Evolutionary conservation across 345 rosid genomes (phyloP).

Genomic region (Eucalyptus grandis): DNA sequence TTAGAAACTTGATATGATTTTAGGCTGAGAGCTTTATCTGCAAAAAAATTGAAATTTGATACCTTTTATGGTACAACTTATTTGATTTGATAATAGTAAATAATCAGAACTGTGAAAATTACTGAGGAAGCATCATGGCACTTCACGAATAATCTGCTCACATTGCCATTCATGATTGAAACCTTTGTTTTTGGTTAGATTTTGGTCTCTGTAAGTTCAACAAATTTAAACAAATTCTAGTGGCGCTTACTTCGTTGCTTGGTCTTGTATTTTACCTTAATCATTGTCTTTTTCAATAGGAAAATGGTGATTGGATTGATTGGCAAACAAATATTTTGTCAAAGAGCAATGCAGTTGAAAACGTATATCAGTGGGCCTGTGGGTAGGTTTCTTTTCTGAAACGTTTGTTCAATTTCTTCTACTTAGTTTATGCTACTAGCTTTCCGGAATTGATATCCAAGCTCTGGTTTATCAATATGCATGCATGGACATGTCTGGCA

Average conservation of each 20-base stretch:
- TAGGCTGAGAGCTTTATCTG: background rate
- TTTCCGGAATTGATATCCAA: background rate
- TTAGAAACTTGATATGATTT: background rate
- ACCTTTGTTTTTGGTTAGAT: background rate
- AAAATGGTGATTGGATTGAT: slow-evolving; percentile 55
- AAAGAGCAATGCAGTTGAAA: slow-evolving; percentile 75
- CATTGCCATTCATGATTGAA: background rate
- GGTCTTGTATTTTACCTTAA: background rate
- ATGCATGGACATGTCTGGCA: background rate
- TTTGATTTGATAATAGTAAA: background rate
- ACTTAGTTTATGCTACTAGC: background rate
- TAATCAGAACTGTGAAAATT: background rate
- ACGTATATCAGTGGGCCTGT: slow-evolving; percentile 80
- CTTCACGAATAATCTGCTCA: background rate
- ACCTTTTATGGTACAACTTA: background rate
- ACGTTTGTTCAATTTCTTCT: background rate
- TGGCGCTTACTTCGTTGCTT: background rate
- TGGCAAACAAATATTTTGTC: slow-evolving; percentile 65
- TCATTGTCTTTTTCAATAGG: slow-evolving; percentile 26
- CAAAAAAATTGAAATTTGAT: background rate
- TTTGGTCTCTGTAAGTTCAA: background rate
- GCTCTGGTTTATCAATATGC: background rate
- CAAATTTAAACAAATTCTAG: background rate
- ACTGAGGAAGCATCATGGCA: background rate
- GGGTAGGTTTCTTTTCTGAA: slow-evolving; percentile 44